Evolutionary conservation across 345 rosid genomes (phyloP).

Genomic region (Gossypium rotundifolium): DNA sequence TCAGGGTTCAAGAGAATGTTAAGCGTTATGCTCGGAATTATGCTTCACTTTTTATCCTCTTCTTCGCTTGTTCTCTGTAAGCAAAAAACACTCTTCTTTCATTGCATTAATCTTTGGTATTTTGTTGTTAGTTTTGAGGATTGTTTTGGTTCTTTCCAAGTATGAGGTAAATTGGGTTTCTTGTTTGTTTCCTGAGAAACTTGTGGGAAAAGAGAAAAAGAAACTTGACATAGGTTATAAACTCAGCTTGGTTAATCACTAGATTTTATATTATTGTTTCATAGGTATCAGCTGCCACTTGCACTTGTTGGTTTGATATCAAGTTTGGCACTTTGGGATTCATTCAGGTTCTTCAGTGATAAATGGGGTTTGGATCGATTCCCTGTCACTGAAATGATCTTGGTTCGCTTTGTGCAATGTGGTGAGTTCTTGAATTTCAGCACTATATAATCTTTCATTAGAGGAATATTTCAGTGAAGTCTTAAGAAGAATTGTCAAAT

Average conservation of each 20-base stretch:
- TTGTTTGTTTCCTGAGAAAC: neutral
- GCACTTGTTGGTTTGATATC: slow-evolving; percentile 76
- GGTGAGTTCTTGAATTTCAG: slow-evolving; percentile 40
- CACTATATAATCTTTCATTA: neutral
- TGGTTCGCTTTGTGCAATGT: slow-evolving; percentile 62
- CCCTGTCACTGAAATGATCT: slow-evolving; percentile 41
- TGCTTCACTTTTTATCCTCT: slow-evolving; percentile 66
- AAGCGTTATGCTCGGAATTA: slow-evolving; percentile 78
- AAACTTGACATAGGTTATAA: neutral
- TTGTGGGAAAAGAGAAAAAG: neutral
- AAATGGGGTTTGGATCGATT: slow-evolving; percentile 60
- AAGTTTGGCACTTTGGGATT: slow-evolving; percentile 85
- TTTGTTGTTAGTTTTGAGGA: neutral
- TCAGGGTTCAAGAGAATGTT: slow-evolving; percentile 84
- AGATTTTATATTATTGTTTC: slow-evolving; percentile 12
- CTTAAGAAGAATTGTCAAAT: neutral
- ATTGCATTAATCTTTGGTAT: neutral
- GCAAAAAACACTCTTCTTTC: slow-evolving; percentile 8
- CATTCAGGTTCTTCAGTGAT: slow-evolving; percentile 61
- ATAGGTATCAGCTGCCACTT: slow-evolving; percentile 89
- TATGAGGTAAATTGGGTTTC: neutral
- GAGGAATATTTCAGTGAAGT: neutral
- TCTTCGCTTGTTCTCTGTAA: slow-evolving; percentile 84
- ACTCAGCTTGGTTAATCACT: neutral
- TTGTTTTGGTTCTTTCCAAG: neutral